Base-by-base conservation (phyloP, 116 monocot species). In the Phalaenopsis hybrid region DNA sequence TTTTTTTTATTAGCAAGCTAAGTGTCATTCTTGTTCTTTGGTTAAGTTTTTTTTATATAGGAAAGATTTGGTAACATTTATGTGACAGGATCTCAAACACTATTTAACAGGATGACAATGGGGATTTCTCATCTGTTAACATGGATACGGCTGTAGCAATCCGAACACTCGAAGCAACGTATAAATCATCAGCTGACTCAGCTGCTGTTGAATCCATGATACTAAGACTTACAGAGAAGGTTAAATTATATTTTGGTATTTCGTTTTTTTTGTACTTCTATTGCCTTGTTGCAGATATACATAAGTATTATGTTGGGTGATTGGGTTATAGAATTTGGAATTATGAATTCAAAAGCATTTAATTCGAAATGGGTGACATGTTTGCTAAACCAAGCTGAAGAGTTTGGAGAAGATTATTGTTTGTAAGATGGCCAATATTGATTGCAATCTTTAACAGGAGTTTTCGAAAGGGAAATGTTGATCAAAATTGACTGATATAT, bases 81-180 rank as follows among this genome's bases (percentile, higher is more conserved):
- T 55, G 28, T 83, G 21, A 77, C 41, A 69, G 72, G 75, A 84
- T 51, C 5, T 57, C 48, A 43, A 83, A 82, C 43, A 33, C 34
- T 85, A 78, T 83, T 50, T 89, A 58, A 82, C 93, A 97, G 97
- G 93, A 94, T 89, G 97, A 97, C 80, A 82, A 94, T 83, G 94
- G 94, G 33, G 94, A 97, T 81, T 91, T 97, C 80, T 94, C 97
- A 82, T 94, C 98, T 34, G 98, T 98, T 46, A 98, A 90, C 81
- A 98, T 98, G 95, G 98, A 98, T 84, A 98, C 98, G 82, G 93
- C 98, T 85, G 95, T 95, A 82, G 98, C 98, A 68, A 98, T 98
- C 61, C 87, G 95, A 75, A 98, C 98, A 8, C 90, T 98, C 51
- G 95, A 98, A 90, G 95, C 95, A 33, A 98, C 95, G 28, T 98